Evolutionary conservation across 2,329 filamentous ascomycete genomes (phyloP).

Genomic region (Verruconis gallopava): DNA sequence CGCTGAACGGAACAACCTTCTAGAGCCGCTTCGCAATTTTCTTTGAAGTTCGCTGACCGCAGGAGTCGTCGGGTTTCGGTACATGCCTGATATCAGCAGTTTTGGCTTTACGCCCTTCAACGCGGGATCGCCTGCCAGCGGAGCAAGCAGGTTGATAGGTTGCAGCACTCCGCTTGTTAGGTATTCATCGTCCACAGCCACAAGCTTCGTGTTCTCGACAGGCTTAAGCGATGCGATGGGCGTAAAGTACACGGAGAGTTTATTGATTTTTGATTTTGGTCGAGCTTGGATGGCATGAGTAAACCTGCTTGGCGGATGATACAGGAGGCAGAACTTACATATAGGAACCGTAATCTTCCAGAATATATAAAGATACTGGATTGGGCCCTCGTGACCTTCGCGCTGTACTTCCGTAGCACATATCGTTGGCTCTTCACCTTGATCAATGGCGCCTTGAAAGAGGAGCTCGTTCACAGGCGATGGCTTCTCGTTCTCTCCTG

Average conservation of each 20-base stretch:
- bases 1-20: slow-evolving; percentile 49
- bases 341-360: slow-evolving; percentile 27
- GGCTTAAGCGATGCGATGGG: slow-evolving; percentile 43
- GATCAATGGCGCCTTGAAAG: slow-evolving; percentile 33
- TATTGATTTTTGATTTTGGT: slow-evolving; percentile 49
- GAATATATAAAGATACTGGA: slow-evolving; percentile 22
- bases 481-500: slow-evolving; percentile 10
- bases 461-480: slow-evolving; percentile 40
- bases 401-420: slow-evolving; percentile 18
- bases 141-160: slow-evolving; percentile 64
- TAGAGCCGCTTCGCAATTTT: slow-evolving; percentile 51
- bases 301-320: neutral
- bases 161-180: slow-evolving; percentile 55
- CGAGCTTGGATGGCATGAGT: no score
- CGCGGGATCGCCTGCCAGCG: slow-evolving; percentile 53
- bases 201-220: slow-evolving; percentile 26
- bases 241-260: slow-evolving; percentile 52
- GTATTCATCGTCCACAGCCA: slow-evolving; percentile 44
- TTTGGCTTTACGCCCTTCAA: slow-evolving; percentile 50
- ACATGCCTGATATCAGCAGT: slow-evolving; percentile 61
- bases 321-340: slow-evolving; percentile 15
- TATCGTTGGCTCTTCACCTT: slow-evolving; percentile 20
- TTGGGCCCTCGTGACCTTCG: slow-evolving; percentile 8
- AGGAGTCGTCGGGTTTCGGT: slow-evolving; percentile 53
- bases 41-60: slow-evolving; percentile 46